Evolutionary conservation across 176 grass and related monocot species (phyloP).

Genomic region (Poa annua): DNA sequence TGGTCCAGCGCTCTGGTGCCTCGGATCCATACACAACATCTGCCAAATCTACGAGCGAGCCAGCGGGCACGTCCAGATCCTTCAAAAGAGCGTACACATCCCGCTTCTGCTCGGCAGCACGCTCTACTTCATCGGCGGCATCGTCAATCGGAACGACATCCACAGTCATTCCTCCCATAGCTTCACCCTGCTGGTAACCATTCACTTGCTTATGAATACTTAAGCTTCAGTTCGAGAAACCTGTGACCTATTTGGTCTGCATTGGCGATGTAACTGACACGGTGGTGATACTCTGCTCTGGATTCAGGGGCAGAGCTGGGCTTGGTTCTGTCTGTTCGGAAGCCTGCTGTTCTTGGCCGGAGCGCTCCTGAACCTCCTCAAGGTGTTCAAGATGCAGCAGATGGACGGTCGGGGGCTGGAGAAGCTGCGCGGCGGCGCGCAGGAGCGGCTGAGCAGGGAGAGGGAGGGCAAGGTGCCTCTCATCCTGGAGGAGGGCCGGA

Average conservation of each 20-base stretch:
- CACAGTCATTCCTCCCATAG: background rate
- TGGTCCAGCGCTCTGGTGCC: slow-evolving; percentile 61
- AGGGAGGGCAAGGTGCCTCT: slow-evolving; percentile 81
- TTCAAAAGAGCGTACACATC: slow-evolving; percentile 81
- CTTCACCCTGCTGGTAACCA: slow-evolving; percentile 49
- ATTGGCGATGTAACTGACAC: background rate
- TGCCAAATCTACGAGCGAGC: slow-evolving; percentile 81
- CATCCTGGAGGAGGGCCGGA: slow-evolving; percentile 58
- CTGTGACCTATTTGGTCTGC: background rate
- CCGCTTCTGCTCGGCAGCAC: slow-evolving; percentile 76
- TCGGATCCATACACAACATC: slow-evolving; percentile 73
- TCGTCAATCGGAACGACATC: slow-evolving; percentile 52
- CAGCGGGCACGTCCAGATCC: slow-evolving; percentile 70
- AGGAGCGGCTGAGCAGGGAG: slow-evolving; percentile 57
- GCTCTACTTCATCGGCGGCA: slow-evolving; percentile 63
- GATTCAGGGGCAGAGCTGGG: slow-evolving; percentile 66
- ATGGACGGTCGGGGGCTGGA: slow-evolving; percentile 67
- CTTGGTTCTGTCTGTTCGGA: slow-evolving; percentile 60
- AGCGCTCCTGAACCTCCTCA: slow-evolving; percentile 70
- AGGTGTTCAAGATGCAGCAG: slow-evolving; percentile 94
- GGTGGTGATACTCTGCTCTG: slow-evolving; percentile 10
- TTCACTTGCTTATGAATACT: background rate
- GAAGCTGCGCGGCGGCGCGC: slow-evolving; percentile 72
- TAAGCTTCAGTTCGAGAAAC: background rate
- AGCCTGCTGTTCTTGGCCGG: slow-evolving; percentile 68